Evolutionary conservation across 2,329 filamentous ascomycete genomes (phyloP).

Genomic region (Fusarium metavorans): DNA sequence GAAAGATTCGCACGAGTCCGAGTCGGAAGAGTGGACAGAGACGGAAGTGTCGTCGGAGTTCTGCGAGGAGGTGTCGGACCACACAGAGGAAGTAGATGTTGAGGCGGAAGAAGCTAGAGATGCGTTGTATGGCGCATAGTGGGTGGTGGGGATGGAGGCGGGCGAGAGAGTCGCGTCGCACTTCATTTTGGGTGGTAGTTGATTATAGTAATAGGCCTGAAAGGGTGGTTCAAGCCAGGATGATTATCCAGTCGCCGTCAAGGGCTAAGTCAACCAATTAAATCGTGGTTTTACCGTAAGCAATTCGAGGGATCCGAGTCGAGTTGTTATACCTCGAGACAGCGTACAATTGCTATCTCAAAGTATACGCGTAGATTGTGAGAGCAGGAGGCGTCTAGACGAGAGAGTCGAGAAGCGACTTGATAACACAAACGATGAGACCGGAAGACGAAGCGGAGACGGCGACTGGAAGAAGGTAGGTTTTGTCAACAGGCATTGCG

Average conservation of each 20-base stretch:
- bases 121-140: slow-evolving; percentile 73
- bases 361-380: slow-evolving; percentile 57
- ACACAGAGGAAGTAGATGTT: slow-evolving; percentile 81
- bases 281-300: slow-evolving; percentile 55
- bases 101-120: slow-evolving; percentile 81
- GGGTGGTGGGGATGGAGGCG: slow-evolving; percentile 59
- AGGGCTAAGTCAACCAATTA: slow-evolving; percentile 62
- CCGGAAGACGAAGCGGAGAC: slow-evolving; percentile 71
- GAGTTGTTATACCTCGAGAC: slow-evolving; percentile 55
- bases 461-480: slow-evolving; percentile 69
- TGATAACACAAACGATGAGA: slow-evolving; percentile 67
- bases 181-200: slow-evolving; percentile 67
- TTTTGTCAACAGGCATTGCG: slow-evolving; percentile 71
- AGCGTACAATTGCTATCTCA: slow-evolving; percentile 50
- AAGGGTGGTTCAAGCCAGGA: slow-evolving; percentile 47
- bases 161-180: slow-evolving; percentile 65
- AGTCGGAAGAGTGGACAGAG: slow-evolving; percentile 71
- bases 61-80: slow-evolving; percentile 79
- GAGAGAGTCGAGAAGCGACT: slow-evolving; percentile 53
- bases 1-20: slow-evolving; percentile 60
- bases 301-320: slow-evolving; percentile 51
- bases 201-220: slow-evolving; percentile 45
- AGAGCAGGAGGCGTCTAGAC: slow-evolving; percentile 58
- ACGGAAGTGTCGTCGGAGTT: slow-evolving; percentile 76
- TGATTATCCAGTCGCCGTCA: slow-evolving; percentile 67